A percentile compares a stretch with the other conserved stretches of the same genome.
Conservation (phyloP, 2,329 filamentous ascomycete genomes). For the Fusarium guadeloupense region DNA sequence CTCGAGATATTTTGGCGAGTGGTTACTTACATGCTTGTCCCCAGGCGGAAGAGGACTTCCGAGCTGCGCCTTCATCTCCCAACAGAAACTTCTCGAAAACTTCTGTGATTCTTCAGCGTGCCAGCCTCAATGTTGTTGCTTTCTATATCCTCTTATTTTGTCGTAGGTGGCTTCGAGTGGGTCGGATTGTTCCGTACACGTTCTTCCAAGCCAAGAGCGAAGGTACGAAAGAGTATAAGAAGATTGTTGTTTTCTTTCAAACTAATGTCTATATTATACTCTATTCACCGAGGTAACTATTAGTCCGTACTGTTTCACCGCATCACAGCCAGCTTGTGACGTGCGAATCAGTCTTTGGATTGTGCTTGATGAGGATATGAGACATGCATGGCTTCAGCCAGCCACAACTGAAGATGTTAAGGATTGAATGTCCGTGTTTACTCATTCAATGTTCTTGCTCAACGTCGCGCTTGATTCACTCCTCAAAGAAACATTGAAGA, state of each 20-base stretch:
- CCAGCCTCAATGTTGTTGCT: no score
- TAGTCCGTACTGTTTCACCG: neutral
- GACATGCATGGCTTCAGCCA: conserved; percentile 17
- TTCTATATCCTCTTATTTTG: neutral
- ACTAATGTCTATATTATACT: neutral
- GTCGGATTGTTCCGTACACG: no score
- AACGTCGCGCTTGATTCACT: no score
- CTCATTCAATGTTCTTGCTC: no score
- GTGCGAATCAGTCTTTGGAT: neutral
- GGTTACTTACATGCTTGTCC: conserved; percentile 39
- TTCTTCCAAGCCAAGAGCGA: neutral
- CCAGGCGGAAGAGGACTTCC: conserved; percentile 40
- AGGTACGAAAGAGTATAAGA: neutral
- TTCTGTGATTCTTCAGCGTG: no score
- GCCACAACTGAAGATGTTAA: neutral
- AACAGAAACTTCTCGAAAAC: neutral
- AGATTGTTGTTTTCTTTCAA: neutral
- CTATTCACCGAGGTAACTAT: neutral
- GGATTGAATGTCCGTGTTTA: neutral
- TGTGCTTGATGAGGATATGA: neutral
- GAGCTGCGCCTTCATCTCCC: conserved; percentile 14
- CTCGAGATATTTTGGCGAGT: neutral
- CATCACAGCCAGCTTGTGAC: neutral
- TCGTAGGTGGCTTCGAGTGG: neutral
- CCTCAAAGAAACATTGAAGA: no score